A percentile compares a stretch with the other conserved stretches of the same genome.
phyloP scores from a whole-genome alignment of 2,329 filamentous ascomycete genomes.

The Aphanocladium album region DNA sequence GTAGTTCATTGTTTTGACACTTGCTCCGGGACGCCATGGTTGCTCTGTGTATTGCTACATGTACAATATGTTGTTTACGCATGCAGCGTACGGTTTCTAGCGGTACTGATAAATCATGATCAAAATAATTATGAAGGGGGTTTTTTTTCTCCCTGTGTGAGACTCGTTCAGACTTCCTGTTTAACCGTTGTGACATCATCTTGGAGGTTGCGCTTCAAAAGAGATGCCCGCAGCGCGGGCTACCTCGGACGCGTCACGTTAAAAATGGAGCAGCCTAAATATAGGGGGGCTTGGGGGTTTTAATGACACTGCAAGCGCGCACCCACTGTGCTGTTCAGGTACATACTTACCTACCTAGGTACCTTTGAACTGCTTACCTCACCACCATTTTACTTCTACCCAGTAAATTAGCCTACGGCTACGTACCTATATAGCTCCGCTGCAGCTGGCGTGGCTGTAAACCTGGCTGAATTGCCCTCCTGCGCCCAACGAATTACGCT shows the following conservation, averaged over 20 bases:
- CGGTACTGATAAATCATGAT: background rate
- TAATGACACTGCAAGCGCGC: background rate
- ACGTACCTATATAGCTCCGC: conserved; percentile 3
- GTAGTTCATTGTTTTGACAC: background rate
- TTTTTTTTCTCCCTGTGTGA: too few relatives aligned
- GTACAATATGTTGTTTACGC: background rate
- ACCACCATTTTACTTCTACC: background rate
- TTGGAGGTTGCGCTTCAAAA: background rate
- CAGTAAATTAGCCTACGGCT: background rate
- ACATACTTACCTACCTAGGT: background rate
- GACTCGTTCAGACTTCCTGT: background rate
- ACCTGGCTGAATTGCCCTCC: background rate
- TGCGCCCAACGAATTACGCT: background rate
- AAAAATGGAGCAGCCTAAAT: conserved; percentile 8
- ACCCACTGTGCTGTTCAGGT: background rate
- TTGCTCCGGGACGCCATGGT: background rate
- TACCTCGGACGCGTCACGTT: conserved; percentile 8
- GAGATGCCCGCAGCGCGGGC: background rate
- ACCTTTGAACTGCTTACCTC: conserved; percentile 5
- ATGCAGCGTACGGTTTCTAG: background rate
- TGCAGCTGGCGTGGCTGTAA: background rate
- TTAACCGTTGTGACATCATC: background rate
- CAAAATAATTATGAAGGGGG: background rate
- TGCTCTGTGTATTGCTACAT: background rate
- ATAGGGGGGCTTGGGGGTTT: background rate